Evolutionary conservation across 2,329 filamentous ascomycete species (phyloP), one percentile per base, ranked within the genome.

Genomic region (Talaromyces piceae): DNA sequence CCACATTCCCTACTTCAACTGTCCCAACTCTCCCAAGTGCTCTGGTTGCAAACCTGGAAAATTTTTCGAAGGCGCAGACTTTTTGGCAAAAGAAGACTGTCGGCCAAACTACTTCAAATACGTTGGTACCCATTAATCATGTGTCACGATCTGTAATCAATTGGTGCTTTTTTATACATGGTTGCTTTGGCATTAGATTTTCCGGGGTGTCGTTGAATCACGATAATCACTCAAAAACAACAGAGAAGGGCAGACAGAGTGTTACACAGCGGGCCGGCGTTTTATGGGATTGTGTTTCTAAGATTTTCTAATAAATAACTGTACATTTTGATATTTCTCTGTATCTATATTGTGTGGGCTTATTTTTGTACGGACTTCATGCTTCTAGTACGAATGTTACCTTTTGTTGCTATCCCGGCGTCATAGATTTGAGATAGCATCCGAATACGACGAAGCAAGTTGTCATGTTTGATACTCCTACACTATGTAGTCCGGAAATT

Each of bases 1-100:
- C 63, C 93, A 98, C 62, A 91, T 97, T 49, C 93, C 93, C 43
- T 98, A 95, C 74, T 95, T 95, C 78, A 98, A 98, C 74, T 98
- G 93, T 67, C 93, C 93, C 56, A 97, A 95, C 72, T 95, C 87
- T 49, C 87, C 88, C 46, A 97, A 97, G 70, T 97, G 91, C 68
- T 85, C 80, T 58, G 88, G 88, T 58, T 97, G 91, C 67, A 79
- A 84, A n/a, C 81, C 88, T 0, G 93, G 91, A 46, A 82, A 86
- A 53, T 87, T 96, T 63, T 96, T 89, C 23, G 90, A 94, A 58
- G 93, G 93, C 56, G 91, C 90, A 63, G 74, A 83, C 26, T 95
- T 83, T 77, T 74, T 98, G 43, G 81, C 90, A 61, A 84, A 86
- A 63, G 93, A 98, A 68, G 93, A 98, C 69, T 98, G 93, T 71